Base-by-base conservation (phyloP, 768 basidiomycete genomes). In the Crassisporium funariophilum region DNA sequence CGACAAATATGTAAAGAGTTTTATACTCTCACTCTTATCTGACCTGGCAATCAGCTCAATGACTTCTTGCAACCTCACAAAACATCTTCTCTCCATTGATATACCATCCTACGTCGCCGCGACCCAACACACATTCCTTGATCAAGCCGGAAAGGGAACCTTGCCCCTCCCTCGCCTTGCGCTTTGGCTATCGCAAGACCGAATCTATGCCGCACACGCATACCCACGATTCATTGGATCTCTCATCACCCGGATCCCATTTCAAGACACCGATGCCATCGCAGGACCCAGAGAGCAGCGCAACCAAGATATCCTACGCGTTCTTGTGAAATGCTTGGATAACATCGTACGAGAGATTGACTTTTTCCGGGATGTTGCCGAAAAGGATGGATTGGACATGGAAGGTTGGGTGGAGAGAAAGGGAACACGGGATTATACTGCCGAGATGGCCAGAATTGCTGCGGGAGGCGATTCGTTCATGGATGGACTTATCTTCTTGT, bases 171-270 rank as follows among this genome's bases (percentile, higher is more conserved):
- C 65, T 1, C 70, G 73, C 19, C 77, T 90, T 12, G 71, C 75
- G 1, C 67, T 82, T 38, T 89, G 82, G 78, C 77, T 89, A 47
- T 74, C 78, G 11, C 88, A 90, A 54, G 88, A 90, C 61, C 77
- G 81, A 40, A 77, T 85, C 45, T 90, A 89, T 61, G 87, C 86
- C 22, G 79, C 80, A 1, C 81, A 83, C 44, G 88, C 83, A 1
- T 89, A 88, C 60, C 85, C 87, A 11, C 78, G 77, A 42, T 86
- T 86, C 69, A 79, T 88, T 52, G 84, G 83, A 20, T 64, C 75
- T 2, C 75, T 88, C 37, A 82, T 91, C 51, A 57, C 80, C 5
- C 72, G 74, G 25, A 80, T 88, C 48, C 83, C 83, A 2, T 76
- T 77, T 57, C 61, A 70, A 19, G 63, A 65, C 1, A 48, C 63